Conservation (phyloP, 345 rosid genomes). For the Bruguiera parviflora region DNA sequence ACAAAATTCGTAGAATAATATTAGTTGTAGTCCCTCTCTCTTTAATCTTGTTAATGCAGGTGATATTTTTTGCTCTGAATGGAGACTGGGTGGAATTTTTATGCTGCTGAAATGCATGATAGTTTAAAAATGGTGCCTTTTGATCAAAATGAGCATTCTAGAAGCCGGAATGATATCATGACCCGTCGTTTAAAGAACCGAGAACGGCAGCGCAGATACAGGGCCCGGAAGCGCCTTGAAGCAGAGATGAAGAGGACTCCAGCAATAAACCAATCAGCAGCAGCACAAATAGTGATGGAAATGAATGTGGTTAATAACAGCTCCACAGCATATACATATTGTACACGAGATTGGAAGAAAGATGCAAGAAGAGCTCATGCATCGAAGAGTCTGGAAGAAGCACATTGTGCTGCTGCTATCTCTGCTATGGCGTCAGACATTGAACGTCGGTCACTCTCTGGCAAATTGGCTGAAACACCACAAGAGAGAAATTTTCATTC, state of each 20-base stretch:
- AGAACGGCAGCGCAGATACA: slow-evolving; percentile 74
- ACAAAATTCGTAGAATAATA: not conserved
- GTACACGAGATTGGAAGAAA: slow-evolving; percentile 66
- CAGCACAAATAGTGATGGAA: slow-evolving; percentile 26
- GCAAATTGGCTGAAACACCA: slow-evolving; percentile 10
- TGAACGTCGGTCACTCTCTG: slow-evolving; percentile 18
- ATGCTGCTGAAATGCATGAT: slow-evolving; percentile 17
- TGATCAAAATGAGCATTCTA: slow-evolving; percentile 26
- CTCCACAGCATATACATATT: slow-evolving; percentile 32
- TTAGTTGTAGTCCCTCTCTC: slow-evolving; percentile 3
- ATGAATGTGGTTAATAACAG: slow-evolving; percentile 26
- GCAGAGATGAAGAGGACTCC: slow-evolving; percentile 32
- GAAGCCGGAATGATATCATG: slow-evolving; percentile 31
- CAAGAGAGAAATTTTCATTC: slow-evolving; percentile 20
- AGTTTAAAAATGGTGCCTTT: slow-evolving; percentile 24
- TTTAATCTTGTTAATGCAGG: not conserved
- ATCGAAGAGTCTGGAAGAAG: slow-evolving; percentile 25
- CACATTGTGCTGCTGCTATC: slow-evolving; percentile 17
- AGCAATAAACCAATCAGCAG: slow-evolving; percentile 16
- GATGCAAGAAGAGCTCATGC: slow-evolving; percentile 62
- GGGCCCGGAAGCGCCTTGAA: slow-evolving; percentile 66
- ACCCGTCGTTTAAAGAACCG: slow-evolving; percentile 68
- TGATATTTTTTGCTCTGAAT: slow-evolving; percentile 8
- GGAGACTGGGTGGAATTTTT: slow-evolving; percentile 40
- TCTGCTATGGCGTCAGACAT: slow-evolving; percentile 11